phyloP scores from a whole-genome alignment of 176 grass and related monocot genomes.

The bread wheat (Triticum aestivum) region DNA sequence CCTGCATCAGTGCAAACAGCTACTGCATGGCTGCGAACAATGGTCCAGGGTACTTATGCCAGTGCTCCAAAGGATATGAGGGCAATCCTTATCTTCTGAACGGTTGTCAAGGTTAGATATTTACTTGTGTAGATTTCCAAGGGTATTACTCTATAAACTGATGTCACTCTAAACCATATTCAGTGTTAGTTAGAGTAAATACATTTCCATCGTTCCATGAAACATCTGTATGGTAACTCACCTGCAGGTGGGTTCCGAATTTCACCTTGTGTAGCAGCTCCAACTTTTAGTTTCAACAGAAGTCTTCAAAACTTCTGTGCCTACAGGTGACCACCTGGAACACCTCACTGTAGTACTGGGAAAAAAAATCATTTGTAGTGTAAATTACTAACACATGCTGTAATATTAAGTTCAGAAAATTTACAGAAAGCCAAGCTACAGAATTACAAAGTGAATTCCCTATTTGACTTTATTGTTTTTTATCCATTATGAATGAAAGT shows the following conservation, averaged over 20 bases:
- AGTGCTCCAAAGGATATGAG: slow-evolving; percentile 16
- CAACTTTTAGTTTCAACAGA: background rate
- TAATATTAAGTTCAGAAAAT: background rate
- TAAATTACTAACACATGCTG: background rate
- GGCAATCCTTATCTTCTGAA: slow-evolving; percentile 20
- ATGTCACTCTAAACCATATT: background rate
- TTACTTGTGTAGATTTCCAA: background rate
- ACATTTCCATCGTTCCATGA: background rate
- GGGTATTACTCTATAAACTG: background rate
- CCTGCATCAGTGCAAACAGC: slow-evolving; percentile 5
- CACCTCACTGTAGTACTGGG: background rate
- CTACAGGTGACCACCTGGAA: background rate
- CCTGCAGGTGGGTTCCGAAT: background rate
- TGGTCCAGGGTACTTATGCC: slow-evolving; percentile 18
- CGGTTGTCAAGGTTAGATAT: background rate
- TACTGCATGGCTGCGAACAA: background rate
- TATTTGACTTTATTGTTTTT: background rate
- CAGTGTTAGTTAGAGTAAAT: background rate
- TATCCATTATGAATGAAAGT: background rate
- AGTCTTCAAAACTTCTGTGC: background rate
- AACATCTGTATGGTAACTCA: background rate
- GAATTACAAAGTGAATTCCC: background rate
- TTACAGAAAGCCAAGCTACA: background rate
- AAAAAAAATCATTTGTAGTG: background rate
- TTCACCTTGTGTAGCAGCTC: background rate